These are phyloP conservation scores for Cenchrus purpureus DNA, from an alignment of 176 grass and related monocot genomes.

Conservation along the genomic window DNA sequence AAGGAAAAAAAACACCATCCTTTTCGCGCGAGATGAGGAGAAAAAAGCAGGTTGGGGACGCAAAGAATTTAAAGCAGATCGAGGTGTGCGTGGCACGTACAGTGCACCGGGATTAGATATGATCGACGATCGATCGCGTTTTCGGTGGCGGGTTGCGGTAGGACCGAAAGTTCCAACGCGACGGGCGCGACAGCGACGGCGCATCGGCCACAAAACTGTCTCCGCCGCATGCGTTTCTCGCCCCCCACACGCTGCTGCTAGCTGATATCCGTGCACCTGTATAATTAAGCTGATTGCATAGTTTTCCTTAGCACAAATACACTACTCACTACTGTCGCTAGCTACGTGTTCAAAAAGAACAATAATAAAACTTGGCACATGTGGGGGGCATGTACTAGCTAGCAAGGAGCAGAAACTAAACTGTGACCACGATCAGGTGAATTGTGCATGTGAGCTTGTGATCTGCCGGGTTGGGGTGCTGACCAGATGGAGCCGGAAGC, in stretches of 20 bases:
- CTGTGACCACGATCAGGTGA: neutral
- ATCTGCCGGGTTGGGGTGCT: neutral
- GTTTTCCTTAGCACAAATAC: neutral
- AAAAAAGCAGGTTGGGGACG: neutral
- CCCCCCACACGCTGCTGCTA: neutral
- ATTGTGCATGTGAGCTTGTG: neutral
- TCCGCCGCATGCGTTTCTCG: neutral
- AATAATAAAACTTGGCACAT: neutral
- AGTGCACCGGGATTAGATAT: constrained; percentile 13
- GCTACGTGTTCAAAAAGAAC: neutral
- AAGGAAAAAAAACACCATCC: neutral
- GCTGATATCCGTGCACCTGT: neutral
- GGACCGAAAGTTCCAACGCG: constrained; percentile 54
- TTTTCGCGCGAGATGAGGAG: neutral
- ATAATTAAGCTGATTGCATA: neutral
- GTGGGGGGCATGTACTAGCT: neutral
- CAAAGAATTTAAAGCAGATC: constrained; percentile 7
- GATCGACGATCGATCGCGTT: constrained; percentile 21
- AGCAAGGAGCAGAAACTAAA: neutral
- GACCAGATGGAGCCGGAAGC: neutral
- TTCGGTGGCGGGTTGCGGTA: constrained; percentile 50
- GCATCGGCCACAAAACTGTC: constrained; percentile 50
- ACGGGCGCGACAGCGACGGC: constrained; percentile 53
- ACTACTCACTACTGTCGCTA: too few species aligned
- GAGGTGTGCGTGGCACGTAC: neutral